Base-by-base conservation (phyloP, 768 basidiomycete genomes). In the Epithele typhae region DNA sequence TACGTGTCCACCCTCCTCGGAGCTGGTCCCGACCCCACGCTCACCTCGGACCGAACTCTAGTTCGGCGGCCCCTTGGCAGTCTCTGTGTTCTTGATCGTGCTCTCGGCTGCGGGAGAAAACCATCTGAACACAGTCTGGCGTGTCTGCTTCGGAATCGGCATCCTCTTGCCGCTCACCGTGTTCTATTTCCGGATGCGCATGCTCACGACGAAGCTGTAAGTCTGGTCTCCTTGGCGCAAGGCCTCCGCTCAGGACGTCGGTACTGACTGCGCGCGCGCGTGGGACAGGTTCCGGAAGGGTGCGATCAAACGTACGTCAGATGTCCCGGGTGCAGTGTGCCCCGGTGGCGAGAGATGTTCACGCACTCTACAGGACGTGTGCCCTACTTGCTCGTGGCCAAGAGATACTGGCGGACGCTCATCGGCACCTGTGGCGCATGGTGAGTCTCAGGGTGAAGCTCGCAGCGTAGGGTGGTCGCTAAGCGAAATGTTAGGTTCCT, bases 401-500 rank as follows among this genome's bases (percentile, higher is more conserved):
- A 73, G 58, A 66, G 74, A 18, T 88, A 87, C 61, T 87, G 86
- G 85, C 76, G 65, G 51, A 40, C 78, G 5, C 64, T 90, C 17
- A 77, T 85, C 43, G 87, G 87, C 9, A 89, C 84, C 5, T 80
- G 77, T 48, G 84, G 83, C 14, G 81, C 84, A 36, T 88, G 85
- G 85, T 81, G 39, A 40, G 68, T 52, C 27, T 7, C 27, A 30
- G 8, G 14, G 7, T 14, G 8, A 14, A 30, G 27, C 8, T 5
- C 15, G 9, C 25, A 6, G 43, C 46, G 54, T 32, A 24, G 35
- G 15, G 8, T 22, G n/a, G n/a, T 35, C 40, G 9, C 14, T 37
- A 25, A 32, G 25, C 11, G 10, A 24, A 1, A 11, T 22, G 38
- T 25, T 27, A 81, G 80, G 81, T 83, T 82, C 64, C 69, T 84